phyloP scores from a whole-genome alignment of 768 basidiomycete genomes.

The Suillus spraguei region DNA sequence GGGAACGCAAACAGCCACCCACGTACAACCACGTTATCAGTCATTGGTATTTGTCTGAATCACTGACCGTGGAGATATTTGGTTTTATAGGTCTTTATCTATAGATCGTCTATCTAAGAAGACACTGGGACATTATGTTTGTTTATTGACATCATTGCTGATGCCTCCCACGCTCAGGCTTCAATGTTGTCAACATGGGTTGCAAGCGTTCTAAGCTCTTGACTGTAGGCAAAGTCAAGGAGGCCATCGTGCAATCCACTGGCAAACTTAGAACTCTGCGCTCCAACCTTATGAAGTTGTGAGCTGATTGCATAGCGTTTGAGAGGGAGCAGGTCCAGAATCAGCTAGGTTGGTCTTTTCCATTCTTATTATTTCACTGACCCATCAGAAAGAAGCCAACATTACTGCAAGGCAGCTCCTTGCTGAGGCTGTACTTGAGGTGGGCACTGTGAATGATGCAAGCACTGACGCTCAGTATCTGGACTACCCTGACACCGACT shows the following conservation, averaged over 20 bases:
- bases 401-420: background rate
- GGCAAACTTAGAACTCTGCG: background rate
- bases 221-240: background rate
- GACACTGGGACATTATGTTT: background rate
- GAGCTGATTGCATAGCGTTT: background rate
- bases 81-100: no score
- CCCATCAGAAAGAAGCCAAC: fast-evolving
- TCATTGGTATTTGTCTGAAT: no score
- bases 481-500: background rate
- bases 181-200: background rate
- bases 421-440: background rate
- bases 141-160: background rate
- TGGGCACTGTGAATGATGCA: background rate
- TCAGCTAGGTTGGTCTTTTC: background rate
- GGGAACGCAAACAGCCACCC: no score
- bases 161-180: background rate
- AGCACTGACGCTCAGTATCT: background rate
- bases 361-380: background rate
- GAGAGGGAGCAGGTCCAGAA: background rate
- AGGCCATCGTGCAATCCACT: background rate
- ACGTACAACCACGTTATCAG: no score
- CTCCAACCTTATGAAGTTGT: background rate
- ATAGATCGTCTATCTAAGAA: no score
- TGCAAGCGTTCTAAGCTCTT: background rate
- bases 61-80: no score